Evolutionary conservation across 805 yeast genomes (phyloP).

Genomic region (Isabelozyma pseudorhagii): DNA sequence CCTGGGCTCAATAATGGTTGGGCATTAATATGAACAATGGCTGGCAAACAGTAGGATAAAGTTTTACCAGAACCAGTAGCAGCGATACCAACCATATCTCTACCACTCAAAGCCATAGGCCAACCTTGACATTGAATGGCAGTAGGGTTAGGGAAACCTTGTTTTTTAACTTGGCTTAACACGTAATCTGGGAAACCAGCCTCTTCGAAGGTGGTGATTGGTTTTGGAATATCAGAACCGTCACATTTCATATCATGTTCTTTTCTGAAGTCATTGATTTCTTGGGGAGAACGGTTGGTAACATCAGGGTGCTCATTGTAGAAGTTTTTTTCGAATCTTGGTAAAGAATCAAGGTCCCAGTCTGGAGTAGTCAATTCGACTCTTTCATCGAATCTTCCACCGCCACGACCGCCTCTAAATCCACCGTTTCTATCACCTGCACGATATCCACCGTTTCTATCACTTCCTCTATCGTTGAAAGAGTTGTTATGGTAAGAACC

Average conservation of each 20-base stretch:
- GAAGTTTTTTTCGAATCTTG: constrained; percentile 92
- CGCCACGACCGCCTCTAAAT: constrained; percentile 36
- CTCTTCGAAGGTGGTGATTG: constrained; percentile 89
- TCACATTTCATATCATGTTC: constrained; percentile 80
- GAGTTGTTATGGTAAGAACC: constrained; percentile 40
- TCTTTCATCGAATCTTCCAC: constrained; percentile 38
- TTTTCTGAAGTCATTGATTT: constrained; percentile 72
- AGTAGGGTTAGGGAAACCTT: constrained; percentile 93
- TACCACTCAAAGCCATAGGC: constrained; percentile 99
- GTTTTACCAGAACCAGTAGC: constrained; percentile 99
- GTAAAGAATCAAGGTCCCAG: constrained; percentile 75
- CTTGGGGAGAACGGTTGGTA: constrained; percentile 67
- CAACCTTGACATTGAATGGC: constrained; percentile 99
- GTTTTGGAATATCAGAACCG: constrained; percentile 90
- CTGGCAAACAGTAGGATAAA: constrained; percentile 92
- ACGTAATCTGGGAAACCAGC: constrained; percentile 98
- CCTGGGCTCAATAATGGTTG: constrained; percentile 92
- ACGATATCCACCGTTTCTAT: constrained; percentile 15
- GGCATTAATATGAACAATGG: constrained; percentile 96
- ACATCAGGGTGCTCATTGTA: constrained; percentile 84
- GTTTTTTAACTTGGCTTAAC: constrained; percentile 78
- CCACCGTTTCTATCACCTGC: constrained; percentile 35
- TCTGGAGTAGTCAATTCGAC: constrained; percentile 64
- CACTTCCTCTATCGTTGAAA: constrained; percentile 34
- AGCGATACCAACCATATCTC: constrained; percentile 99